phyloP scores from a whole-genome alignment of 1,284 basidiomycete species.

The Dichomitus squalens region DNA sequence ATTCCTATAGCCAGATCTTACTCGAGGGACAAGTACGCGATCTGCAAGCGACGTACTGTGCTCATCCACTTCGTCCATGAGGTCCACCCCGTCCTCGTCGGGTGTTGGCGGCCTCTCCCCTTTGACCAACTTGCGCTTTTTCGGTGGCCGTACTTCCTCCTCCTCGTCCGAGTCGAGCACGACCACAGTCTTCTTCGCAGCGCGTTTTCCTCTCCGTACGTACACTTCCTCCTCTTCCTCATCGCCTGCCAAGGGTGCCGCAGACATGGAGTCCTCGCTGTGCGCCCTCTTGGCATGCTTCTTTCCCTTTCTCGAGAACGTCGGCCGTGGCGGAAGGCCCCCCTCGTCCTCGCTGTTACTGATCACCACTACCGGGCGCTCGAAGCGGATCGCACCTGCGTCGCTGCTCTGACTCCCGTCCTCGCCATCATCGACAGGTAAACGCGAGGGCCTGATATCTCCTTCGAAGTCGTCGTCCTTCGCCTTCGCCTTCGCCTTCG shows the following conservation, averaged over 20 bases:
- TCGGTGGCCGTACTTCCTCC: constrained; percentile 32
- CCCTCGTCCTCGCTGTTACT: constrained; percentile 37
- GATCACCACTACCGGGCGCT: constrained; percentile 34
- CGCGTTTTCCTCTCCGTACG: constrained; percentile 29
- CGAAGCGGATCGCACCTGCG: constrained; percentile 53
- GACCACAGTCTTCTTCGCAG: constrained; percentile 12
- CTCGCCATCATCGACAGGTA: constrained; percentile 16
- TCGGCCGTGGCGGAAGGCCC: constrained; percentile 35
- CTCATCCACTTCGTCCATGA: constrained; percentile 62
- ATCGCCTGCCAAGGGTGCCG: constrained; percentile 7
- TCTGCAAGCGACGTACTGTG: constrained; percentile 41
- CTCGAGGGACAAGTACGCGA: background rate
- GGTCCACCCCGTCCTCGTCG: constrained; percentile 43
- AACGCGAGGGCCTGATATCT: background rate
- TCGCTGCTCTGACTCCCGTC: constrained; percentile 41
- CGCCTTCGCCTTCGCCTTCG: background rate
- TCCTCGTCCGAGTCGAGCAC: constrained; percentile 27
- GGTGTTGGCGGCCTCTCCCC: constrained; percentile 48
- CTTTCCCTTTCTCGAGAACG: constrained; percentile 32
- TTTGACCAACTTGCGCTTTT: constrained; percentile 49
- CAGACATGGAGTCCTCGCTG: constrained; percentile 14
- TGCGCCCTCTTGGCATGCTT: constrained; percentile 24
- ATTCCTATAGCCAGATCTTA: constrained; percentile 47
- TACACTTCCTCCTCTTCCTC: constrained; percentile 23
- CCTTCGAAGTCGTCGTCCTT: background rate